Evolutionary conservation across 345 rosid genomes (phyloP).

Genomic region (Salix caprea): DNA sequence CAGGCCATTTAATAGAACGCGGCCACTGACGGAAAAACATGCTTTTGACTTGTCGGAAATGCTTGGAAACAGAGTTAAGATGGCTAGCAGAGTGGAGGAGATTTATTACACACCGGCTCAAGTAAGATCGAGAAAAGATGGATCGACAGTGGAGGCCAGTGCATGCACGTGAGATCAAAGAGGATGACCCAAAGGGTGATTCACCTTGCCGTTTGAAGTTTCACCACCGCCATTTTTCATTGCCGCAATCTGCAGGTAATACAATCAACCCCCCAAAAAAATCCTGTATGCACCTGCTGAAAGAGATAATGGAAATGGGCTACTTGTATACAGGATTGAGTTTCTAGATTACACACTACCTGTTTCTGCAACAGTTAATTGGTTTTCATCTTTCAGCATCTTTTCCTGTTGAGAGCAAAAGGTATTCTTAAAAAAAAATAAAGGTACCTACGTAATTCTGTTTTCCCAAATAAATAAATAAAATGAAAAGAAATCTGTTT

Average conservation of each 20-base stretch:
- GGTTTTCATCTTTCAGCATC: constrained; percentile 33
- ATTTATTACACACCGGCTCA: background rate
- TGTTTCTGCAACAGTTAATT: constrained; percentile 18
- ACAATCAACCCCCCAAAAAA: background rate
- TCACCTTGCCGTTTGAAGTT: background rate
- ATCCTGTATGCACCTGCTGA: background rate
- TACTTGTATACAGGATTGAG: no score
- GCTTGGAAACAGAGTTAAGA: background rate
- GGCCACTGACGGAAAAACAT: background rate
- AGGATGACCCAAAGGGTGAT: background rate
- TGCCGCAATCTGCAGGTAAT: constrained; percentile 21
- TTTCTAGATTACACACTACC: constrained; percentile 21
- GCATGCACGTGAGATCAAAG: no score
- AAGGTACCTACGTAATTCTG: background rate
- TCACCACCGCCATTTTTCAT: background rate
- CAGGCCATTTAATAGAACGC: background rate
- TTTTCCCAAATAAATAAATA: background rate
- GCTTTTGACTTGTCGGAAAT: background rate
- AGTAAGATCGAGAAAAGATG: background rate
- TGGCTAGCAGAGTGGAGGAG: background rate
- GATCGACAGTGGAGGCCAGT: background rate
- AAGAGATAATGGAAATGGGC: background rate
- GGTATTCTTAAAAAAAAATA: background rate
- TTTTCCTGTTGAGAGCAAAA: constrained; percentile 23
- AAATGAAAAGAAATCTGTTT: background rate